phyloP scores from a whole-genome alignment of 805 yeast species.

The Wickerhamomyces queroliae region DNA sequence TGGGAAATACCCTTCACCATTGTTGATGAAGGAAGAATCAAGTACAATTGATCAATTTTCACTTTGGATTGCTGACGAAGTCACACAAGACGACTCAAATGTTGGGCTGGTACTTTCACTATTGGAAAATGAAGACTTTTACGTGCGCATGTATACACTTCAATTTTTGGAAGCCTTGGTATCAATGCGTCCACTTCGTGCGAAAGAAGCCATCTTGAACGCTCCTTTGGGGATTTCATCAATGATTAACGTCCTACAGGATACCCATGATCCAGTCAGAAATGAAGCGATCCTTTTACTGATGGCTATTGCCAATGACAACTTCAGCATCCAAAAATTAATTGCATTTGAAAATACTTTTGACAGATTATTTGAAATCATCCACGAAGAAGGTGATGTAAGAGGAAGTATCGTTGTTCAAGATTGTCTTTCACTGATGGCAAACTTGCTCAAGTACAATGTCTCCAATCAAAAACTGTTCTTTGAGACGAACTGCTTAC shows the following conservation, averaged over 20 bases:
- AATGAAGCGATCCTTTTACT: constrained; percentile 83
- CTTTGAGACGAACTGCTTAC: constrained; percentile 76
- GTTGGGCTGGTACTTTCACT: constrained; percentile 35
- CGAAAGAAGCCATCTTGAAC: constrained; percentile 67
- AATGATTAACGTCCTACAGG: constrained; percentile 57
- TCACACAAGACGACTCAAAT: constrained; percentile 51
- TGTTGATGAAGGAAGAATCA: constrained; percentile 44
- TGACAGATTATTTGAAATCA: constrained; percentile 72
- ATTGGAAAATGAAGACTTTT: constrained; percentile 57
- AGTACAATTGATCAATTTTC: constrained; percentile 73
- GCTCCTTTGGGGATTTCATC: constrained; percentile 79
- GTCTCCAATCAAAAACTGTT: constrained; percentile 87
- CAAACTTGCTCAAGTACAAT: constrained; percentile 71
- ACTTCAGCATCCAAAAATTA: constrained; percentile 81
- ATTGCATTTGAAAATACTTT: constrained; percentile 94
- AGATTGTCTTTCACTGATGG: constrained; percentile 75
- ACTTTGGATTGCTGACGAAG: constrained; percentile 91
- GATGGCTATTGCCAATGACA: constrained; percentile 75
- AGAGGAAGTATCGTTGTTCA: constrained; percentile 87
- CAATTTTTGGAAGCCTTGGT: constrained; percentile 83
- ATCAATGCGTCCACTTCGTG: constrained; percentile 64
- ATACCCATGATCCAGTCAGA: constrained; percentile 75
- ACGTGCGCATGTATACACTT: constrained; percentile 70
- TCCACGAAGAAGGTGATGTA: constrained; percentile 83
- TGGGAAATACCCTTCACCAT: constrained; percentile 77